phyloP scores from a whole-genome alignment of 139 green algal genomes.

The Chlamydomonas sp. region DNA sequence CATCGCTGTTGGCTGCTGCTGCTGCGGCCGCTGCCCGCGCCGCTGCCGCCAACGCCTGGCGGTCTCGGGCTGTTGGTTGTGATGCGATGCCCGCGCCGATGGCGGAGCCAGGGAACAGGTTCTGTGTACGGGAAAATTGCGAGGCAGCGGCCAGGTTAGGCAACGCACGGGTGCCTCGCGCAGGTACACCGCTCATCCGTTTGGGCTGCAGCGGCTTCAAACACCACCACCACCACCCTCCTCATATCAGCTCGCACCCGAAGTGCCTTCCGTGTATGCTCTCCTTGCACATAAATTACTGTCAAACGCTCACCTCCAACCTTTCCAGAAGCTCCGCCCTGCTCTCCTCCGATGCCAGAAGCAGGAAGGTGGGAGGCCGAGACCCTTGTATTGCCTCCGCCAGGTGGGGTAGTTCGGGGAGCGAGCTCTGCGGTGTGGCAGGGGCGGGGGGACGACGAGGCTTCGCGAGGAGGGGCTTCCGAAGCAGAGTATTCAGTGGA shows the following conservation, averaged over 20 bases:
- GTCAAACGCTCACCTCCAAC: neutral
- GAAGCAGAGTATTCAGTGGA: neutral
- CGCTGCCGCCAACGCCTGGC: neutral
- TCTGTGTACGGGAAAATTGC: neutral
- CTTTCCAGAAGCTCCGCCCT: conserved; percentile 11
- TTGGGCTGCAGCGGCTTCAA: neutral
- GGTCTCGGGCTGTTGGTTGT: neutral
- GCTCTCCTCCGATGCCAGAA: conserved; percentile 4
- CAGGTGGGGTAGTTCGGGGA: conserved; percentile 15
- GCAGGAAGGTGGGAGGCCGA: conserved; percentile 17
- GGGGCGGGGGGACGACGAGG: neutral
- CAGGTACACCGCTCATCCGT: too few relatives aligned
- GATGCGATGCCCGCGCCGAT: conserved; percentile 11
- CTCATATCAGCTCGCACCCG: neutral
- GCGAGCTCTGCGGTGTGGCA: neutral
- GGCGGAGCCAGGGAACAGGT: conserved; percentile 28
- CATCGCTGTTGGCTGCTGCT: neutral
- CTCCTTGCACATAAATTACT: too few relatives aligned
- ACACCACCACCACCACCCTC: neutral
- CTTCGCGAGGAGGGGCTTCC: neutral
- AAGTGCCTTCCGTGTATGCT: too few relatives aligned
- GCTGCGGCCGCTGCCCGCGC: neutral
- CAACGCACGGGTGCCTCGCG: too few relatives aligned
- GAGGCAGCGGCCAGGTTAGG: too few relatives aligned
- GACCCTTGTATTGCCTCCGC: neutral